Evolutionary conservation across 1,284 basidiomycete genomes (phyloP).

Genomic region (Flammula alnicola): DNA sequence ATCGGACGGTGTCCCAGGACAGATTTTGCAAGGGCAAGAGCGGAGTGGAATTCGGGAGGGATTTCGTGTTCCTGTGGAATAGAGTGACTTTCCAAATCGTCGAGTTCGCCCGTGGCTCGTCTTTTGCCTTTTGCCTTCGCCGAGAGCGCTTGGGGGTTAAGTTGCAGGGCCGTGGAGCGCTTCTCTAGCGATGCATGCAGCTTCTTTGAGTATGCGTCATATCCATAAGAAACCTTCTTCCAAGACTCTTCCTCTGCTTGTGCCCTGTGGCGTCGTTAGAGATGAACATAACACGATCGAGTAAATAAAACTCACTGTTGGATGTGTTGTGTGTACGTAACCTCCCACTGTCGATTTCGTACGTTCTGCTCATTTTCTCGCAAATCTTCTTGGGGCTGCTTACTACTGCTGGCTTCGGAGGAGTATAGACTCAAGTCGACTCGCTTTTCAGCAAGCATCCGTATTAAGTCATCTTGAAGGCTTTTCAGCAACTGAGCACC

Average conservation of each 20-base stretch:
- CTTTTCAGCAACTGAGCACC: slow-evolving; percentile 51
- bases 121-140: slow-evolving; percentile 68
- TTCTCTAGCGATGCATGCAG: slow-evolving; percentile 57
- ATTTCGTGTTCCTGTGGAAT: slow-evolving; percentile 49
- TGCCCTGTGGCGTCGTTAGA: slow-evolving; percentile 36
- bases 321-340: slow-evolving; percentile 65
- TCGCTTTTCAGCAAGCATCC: slow-evolving; percentile 66
- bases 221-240: slow-evolving; percentile 63
- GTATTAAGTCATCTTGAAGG: slow-evolving; percentile 61
- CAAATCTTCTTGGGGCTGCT: slow-evolving; percentile 22
- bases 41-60: slow-evolving; percentile 44
- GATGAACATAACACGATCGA: not conserved
- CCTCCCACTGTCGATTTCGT: slow-evolving; percentile 67
- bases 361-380: slow-evolving; percentile 74
- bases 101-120: slow-evolving; percentile 49
- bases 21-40: slow-evolving; percentile 35
- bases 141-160: slow-evolving; percentile 34
- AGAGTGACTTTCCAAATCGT: slow-evolving; percentile 43
- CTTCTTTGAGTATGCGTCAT: slow-evolving; percentile 59
- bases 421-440: slow-evolving; percentile 58
- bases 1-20: slow-evolving; percentile 24
- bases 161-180: slow-evolving; percentile 30
- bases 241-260: slow-evolving; percentile 71
- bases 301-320: slow-evolving; percentile 52
- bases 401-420: slow-evolving; percentile 18